Evolutionary conservation across 768 basidiomycete species (phyloP).

Genomic region (Rhodosporidiobolus sp.): DNA sequence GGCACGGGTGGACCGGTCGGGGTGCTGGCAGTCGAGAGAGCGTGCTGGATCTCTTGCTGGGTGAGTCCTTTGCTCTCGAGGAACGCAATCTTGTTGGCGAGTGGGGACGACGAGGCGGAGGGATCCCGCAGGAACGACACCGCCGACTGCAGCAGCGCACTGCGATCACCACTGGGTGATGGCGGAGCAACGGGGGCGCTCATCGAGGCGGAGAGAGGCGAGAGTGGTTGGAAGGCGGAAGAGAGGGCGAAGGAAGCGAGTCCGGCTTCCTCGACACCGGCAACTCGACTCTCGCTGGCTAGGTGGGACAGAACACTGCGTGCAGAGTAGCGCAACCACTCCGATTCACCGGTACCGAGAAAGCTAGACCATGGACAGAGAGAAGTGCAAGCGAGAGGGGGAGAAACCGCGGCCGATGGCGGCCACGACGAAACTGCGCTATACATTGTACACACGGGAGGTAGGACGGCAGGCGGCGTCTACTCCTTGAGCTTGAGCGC

Average conservation of each 20-base stretch:
- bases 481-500: conserved; percentile 38
- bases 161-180: conserved; percentile 3
- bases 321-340: too few species aligned
- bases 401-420: not conserved
- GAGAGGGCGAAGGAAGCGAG: too few species aligned
- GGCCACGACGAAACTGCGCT: not conserved
- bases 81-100: conserved; percentile 84
- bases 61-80: conserved; percentile 92
- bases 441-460: not conserved
- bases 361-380: not conserved
- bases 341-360: too few species aligned
- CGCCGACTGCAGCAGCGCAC: conserved; percentile 30
- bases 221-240: too few species aligned
- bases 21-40: conserved; percentile 54
- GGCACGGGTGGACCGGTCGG: conserved; percentile 1
- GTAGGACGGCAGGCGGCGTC: too few species aligned
- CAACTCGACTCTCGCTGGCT: too few species aligned
- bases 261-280: too few species aligned
- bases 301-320: too few species aligned
- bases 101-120: conserved; percentile 61
- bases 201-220: too few species aligned
- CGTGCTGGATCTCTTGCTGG: conserved; percentile 76
- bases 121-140: conserved; percentile 45
- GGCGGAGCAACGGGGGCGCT: not conserved
- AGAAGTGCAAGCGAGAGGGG: not conserved